These are phyloP conservation scores for Euphrasia arctica DNA, from an alignment of 305 asterid genomes.

Conservation along the genomic window DNA sequence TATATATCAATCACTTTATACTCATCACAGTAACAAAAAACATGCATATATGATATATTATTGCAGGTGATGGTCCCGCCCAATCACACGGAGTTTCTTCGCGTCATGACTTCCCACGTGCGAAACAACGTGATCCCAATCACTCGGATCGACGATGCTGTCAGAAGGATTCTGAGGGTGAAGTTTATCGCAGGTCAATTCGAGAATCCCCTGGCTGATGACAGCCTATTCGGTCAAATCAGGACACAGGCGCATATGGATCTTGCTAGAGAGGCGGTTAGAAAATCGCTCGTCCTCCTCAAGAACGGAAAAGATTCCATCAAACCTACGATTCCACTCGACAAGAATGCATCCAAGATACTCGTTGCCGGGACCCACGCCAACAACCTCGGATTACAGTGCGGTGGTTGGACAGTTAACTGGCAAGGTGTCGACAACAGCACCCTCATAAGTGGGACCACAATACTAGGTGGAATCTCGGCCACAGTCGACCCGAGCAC, in stretches of 20 bases:
- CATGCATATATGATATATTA: background rate
- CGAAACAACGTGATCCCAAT: constrained; percentile 26
- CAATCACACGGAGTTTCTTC: constrained; percentile 32
- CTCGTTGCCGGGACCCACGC: constrained; percentile 34
- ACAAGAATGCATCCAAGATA: constrained; percentile 21
- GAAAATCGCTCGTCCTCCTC: constrained; percentile 33
- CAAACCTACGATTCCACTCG: constrained; percentile 21
- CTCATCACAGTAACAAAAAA: too few relatives aligned
- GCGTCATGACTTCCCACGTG: constrained; percentile 26
- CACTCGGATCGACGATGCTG: constrained; percentile 34
- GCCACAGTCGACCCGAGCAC: constrained; percentile 23
- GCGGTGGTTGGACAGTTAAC: constrained; percentile 35
- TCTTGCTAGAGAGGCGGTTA: constrained; percentile 33
- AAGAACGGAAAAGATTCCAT: constrained; percentile 23
- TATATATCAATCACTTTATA: too few relatives aligned
- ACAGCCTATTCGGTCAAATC: constrained; percentile 24
- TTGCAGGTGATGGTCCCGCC: constrained; percentile 33
- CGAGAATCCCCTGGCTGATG: constrained; percentile 36
- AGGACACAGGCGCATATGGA: constrained; percentile 29
- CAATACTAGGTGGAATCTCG: constrained; percentile 26
- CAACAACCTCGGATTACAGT: constrained; percentile 31
- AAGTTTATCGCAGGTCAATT: constrained; percentile 33
- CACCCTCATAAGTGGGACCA: constrained; percentile 27
- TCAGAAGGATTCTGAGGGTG: constrained; percentile 31
- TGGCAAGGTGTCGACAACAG: constrained; percentile 30